A percentile compares a stretch with the other conserved stretches of the same genome.
These are phyloP conservation scores for Populus nigra DNA, from an alignment of 345 rosid genomes.

Conservation along the genomic window DNA sequence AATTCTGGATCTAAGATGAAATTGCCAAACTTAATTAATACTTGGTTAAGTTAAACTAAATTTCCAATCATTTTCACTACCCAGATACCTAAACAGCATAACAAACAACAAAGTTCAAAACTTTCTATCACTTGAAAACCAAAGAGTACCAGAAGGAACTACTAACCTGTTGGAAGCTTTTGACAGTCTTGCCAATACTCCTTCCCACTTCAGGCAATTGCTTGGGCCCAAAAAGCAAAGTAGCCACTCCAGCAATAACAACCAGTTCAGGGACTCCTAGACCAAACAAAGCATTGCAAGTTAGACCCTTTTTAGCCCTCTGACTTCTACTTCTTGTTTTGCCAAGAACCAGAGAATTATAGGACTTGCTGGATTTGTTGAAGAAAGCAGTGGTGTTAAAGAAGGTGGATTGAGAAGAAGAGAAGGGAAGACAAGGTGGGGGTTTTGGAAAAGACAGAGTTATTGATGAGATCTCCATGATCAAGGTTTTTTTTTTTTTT, in stretches of 20 bases:
- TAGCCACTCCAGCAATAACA: conserved; percentile 93
- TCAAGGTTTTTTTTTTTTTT: conserved; percentile 1
- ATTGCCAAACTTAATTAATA: background rate
- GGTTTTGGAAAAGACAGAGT: conserved; percentile 41
- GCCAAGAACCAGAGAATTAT: conserved; percentile 35
- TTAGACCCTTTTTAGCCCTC: conserved; percentile 43
- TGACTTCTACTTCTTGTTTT: conserved; percentile 35
- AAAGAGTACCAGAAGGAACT: conserved; percentile 13
- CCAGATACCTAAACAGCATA: background rate
- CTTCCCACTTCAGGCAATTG: conserved; percentile 91
- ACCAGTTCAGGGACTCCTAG: conserved; percentile 93
- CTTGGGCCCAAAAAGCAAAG: conserved; percentile 91
- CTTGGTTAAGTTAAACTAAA: background rate
- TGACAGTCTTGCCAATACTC: conserved; percentile 92
- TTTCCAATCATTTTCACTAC: background rate
- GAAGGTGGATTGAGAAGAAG: conserved; percentile 58
- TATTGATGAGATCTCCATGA: conserved; percentile 64
- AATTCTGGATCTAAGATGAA: background rate
- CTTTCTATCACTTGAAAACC: conserved; percentile 2
- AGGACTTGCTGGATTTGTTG: conserved; percentile 15
- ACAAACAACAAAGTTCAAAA: conserved; percentile 9
- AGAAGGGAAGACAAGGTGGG: conserved; percentile 34
- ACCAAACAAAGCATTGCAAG: conserved; percentile 84
- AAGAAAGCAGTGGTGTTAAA: conserved; percentile 23
- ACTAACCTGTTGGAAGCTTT: conserved; percentile 87